Evolutionary conservation across 2,329 filamentous ascomycete species (phyloP), one percentile per base, ranked within the genome.

Genomic region (Colletotrichum neosansevieriae): DNA sequence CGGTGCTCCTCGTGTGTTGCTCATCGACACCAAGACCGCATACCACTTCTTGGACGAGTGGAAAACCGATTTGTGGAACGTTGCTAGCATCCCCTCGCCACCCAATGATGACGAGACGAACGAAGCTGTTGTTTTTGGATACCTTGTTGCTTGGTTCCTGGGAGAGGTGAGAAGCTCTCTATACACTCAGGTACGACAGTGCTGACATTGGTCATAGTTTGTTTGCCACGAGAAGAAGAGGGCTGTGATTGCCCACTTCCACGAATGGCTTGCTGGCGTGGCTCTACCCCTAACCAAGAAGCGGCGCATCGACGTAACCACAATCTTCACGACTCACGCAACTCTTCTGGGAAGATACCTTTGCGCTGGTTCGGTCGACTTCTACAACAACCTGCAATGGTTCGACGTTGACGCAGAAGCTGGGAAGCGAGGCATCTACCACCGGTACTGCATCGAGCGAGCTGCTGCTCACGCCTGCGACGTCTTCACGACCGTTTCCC

Each of bases 301-400:
- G 86, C 90, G 96, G 70, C 92, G 92, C 76, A 98, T 98, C 80
- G 96, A 98, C 77, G 88, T 98, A 58, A 98, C 96, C 17, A 98
- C 96, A 73, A 98, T 98, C 79, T 98, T 98, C 84, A 99, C 96
- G 47, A 99, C 96, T 2, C 96, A 98, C 81, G 96, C 96, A 24
- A 98, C 96, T 6, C 88, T 99, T 11, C 89, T 99, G 56, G 96
- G 96, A 71, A 91, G 96, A 75, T 98, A 99, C 78, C 92, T 98
- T 56, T 98, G 96, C 78, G 96, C 96, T 58, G 96, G 96, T 61
- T 98, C 94, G 0, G 96, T 98, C 71, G 96, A 99, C 79, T 98
- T 99, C 79, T 99, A 99, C 87, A 99, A 98, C 85, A 98, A 98
- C 79, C 87, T 99, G 60, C 95, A 98, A 80, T 92, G 90, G 83